Base-by-base conservation (phyloP, 805 yeast genomes). In the Ogataea haglerorum region DNA sequence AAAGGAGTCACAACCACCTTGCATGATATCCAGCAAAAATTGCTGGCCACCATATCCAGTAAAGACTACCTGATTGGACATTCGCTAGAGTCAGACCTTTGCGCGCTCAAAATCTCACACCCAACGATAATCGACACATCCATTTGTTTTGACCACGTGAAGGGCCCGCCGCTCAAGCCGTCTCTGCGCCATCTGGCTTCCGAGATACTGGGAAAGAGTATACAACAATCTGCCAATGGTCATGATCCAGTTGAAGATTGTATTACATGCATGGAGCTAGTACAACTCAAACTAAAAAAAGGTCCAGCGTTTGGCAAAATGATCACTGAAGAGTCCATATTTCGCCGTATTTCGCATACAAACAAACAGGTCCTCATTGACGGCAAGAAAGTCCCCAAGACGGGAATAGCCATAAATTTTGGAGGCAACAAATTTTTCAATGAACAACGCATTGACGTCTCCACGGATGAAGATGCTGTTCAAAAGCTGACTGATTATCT, bases 211-310 rank as follows among this genome's bases (percentile, higher is more conserved):
- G 62, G 69, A 14, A 63, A 73, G 36, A 64, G 60, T 0, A 91
- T 91, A 37, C 98, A 93, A 60, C 64, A 63, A 18, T 81, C 83
- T n/a, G 49, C 44, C 3, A 49, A 59, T 3, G 95, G 95, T 1
- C 98, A 91, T 61, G 85, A 90, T 38, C 84, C 98, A 0, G 72
- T 83, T 4, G 96, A 87, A 57, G 99, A 91, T 57, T 84, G 95
- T 10, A 60, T 60, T 21, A 80, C 95, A 1, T 86, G 96, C 57
- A 67, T 90, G 54, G 88, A 86, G 37, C 70, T 91, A 36, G 76
- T 85, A 1, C 80, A 85, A 51, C 51, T 79, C 49, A 89, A 90
- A 56, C 61, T 89, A 10, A 61, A 68, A 4, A 78, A 81, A 41
- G 97, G 96, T 1, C 57, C 63, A 5, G 63, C 70, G 2, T 84